Evolutionary conservation across 495 filamentous ascomycete genomes (phyloP), one percentile per base, ranked within the genome.

Genomic region (Aeminium ludgeri): DNA sequence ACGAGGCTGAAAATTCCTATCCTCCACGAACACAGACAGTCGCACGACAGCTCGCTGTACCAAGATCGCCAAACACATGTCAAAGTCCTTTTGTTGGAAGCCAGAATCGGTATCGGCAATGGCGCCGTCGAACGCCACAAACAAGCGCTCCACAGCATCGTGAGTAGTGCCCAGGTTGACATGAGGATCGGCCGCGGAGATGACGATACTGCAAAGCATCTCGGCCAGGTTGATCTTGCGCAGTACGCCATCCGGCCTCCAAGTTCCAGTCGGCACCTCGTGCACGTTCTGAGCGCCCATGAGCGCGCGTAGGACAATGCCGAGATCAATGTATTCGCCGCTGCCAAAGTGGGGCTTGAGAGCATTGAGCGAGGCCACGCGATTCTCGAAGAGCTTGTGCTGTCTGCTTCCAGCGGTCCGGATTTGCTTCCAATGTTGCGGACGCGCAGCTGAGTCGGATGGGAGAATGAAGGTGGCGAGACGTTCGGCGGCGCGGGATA

Each of bases 201-300:
- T 30, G 7, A 52, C 33, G 15, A 43, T 10, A 6, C 23, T 20
- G n/a, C 25, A 40, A 6, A 50, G 37, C 39, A 50, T 38, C 17
- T 29, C 30, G 7, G 52, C 43, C 11, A 55, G 30, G 30, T 55
- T 55, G 30, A 48, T 38, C 33, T 45, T 41, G 40, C 44, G 45
- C 13, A 55, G n/a, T 15, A 55, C 15, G 12, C 15, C 28, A 23
- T 52, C 50, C 10, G 52, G 52, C 38, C 50, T 40, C 50, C 50
- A 53, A 4, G 35, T 20, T 3, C 28, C 45, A 13, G 10, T 10
- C 12, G 41, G 40, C 1, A 55, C 19, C 8, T 44, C 46, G 10
- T 30, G 10, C 2, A 50, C 30, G 15, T 12, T 36, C 20, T 40
- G 31, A 1, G 37, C 43, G 11, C 34, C 36, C 7, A 55, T 31